phyloP scores from a whole-genome alignment of 148 eudicot genomes.

The Cornus controversa region DNA sequence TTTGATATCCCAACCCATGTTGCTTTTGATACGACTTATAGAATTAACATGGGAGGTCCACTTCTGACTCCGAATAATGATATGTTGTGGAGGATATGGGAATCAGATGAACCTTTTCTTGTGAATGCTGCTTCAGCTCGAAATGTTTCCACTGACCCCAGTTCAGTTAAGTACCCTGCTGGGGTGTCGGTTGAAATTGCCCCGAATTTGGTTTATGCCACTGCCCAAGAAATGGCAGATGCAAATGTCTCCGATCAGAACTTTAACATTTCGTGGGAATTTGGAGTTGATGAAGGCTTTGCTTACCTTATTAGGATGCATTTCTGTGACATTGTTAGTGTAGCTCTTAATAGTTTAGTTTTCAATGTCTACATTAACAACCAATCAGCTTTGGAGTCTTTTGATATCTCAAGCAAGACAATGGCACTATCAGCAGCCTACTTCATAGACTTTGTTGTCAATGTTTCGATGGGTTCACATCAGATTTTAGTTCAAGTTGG shows the following conservation, averaged over 20 bases:
- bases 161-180: conserved; percentile 19
- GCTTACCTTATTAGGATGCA: conserved; percentile 20
- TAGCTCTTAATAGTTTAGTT: conserved; percentile 4
- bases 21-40: conserved; percentile 17
- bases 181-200: conserved; percentile 21
- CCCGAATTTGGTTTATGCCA: conserved; percentile 25
- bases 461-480: conserved; percentile 10
- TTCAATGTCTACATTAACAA: conserved; percentile 23
- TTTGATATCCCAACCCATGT: conserved; percentile 7
- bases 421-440: conserved; percentile 16
- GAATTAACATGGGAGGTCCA: conserved; percentile 32
- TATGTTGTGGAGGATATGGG: conserved; percentile 28
- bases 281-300: conserved; percentile 18
- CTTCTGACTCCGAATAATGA: conserved; percentile 21
- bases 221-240: conserved; percentile 30
- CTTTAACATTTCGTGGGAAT: conserved; percentile 24
- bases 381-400: conserved; percentile 12
- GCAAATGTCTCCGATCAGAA: conserved; percentile 16
- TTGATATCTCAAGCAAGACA: conserved; percentile 19
- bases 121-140: conserved; percentile 13
- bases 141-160: conserved; percentile 4
- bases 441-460: conserved; percentile 20
- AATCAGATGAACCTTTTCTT: conserved; percentile 25
- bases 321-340: conserved; percentile 29
- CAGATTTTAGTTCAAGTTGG: conserved; percentile 20